A percentile compares a stretch with the other conserved stretches of the same genome.
Conservation (phyloP, 108 stramenopile genomes). For the Fragilaria radians region DNA sequence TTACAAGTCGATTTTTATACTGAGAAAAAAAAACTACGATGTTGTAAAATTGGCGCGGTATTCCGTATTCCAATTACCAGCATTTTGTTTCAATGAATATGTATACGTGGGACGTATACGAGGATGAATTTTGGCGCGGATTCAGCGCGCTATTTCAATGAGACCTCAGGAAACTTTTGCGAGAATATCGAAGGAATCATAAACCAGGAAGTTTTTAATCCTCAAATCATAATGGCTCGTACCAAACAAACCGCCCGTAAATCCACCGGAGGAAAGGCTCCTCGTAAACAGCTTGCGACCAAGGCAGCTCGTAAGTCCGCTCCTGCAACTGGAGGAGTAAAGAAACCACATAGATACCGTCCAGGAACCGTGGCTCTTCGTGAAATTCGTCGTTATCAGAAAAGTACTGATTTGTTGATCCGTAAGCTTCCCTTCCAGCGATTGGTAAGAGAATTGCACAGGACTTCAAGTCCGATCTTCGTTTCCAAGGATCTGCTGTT, state of each 20-base stretch:
- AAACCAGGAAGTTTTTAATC: slow-evolving; percentile 7
- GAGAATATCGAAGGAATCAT: not conserved
- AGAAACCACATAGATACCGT: slow-evolving; percentile 90
- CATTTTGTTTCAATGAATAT: too few relatives aligned
- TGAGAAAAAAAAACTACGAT: not conserved
- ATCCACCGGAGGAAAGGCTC: slow-evolving; percentile 97
- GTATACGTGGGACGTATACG: not conserved
- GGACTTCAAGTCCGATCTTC: slow-evolving; percentile 96
- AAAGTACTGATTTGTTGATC: slow-evolving; percentile 91
- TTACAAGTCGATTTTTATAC: not conserved
- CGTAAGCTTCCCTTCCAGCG: slow-evolving; percentile 97
- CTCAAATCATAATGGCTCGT: slow-evolving; percentile 74
- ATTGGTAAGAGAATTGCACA: slow-evolving; percentile 94
- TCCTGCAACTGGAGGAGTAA: slow-evolving; percentile 85
- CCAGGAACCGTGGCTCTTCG: slow-evolving; percentile 97
- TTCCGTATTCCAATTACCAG: too few relatives aligned
- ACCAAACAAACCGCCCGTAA: slow-evolving; percentile 99
- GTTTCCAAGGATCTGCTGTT: slow-evolving; percentile 95
- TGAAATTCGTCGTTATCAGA: slow-evolving; percentile 97
- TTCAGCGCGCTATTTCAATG: not conserved
- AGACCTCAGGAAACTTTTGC: not conserved
- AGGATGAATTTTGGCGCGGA: not conserved
- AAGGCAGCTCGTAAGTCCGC: slow-evolving; percentile 87
- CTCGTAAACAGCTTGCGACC: slow-evolving; percentile 88
- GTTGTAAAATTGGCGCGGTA: too few relatives aligned